Evolutionary conservation across 2,329 filamentous ascomycete species (phyloP).

Genomic region (Diaporthe sp.): DNA sequence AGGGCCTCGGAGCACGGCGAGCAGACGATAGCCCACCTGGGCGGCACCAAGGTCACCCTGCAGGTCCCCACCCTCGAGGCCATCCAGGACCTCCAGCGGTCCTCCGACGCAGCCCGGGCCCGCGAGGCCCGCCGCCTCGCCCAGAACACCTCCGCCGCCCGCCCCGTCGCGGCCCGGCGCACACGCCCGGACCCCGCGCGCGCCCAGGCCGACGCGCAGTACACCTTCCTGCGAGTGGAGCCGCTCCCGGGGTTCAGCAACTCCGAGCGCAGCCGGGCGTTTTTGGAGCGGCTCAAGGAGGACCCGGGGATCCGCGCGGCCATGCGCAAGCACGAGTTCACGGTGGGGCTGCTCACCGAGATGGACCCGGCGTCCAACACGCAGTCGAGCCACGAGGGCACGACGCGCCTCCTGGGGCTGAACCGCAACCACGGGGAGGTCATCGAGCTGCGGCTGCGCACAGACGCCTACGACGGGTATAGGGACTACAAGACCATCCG

Average conservation of each 20-base stretch:
- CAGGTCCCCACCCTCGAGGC: conserved; percentile 47
- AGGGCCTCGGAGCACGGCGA: conserved; percentile 45
- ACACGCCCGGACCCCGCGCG: conserved; percentile 48
- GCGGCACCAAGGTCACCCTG: conserved; percentile 47
- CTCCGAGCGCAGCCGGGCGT: conserved; percentile 77
- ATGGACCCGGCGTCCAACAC: conserved; percentile 94
- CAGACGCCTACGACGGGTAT: conserved; percentile 94
- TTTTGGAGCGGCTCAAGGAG: conserved; percentile 81
- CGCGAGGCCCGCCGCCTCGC: conserved; percentile 35
- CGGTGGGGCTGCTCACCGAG: conserved; percentile 88
- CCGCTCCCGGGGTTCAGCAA: conserved; percentile 84
- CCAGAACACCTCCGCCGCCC: conserved; percentile 13
- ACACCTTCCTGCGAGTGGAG: conserved; percentile 85
- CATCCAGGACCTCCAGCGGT: conserved; percentile 45
- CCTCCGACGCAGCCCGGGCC: conserved; percentile 39
- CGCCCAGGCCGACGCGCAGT: conserved; percentile 71
- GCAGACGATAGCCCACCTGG: conserved; percentile 44
- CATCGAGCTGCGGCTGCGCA: conserved; percentile 91
- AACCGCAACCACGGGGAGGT: conserved; percentile 91
- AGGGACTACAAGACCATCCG: conserved; percentile 92
- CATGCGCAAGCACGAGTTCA: conserved; percentile 89
- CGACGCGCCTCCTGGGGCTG: conserved; percentile 83
- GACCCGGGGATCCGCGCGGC: conserved; percentile 87
- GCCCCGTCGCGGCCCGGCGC: conserved; percentile 38
- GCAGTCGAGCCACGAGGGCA: conserved; percentile 75